Conservation (phyloP, 2,329 filamentous ascomycete species). For the Clarireedia paspali region DNA sequence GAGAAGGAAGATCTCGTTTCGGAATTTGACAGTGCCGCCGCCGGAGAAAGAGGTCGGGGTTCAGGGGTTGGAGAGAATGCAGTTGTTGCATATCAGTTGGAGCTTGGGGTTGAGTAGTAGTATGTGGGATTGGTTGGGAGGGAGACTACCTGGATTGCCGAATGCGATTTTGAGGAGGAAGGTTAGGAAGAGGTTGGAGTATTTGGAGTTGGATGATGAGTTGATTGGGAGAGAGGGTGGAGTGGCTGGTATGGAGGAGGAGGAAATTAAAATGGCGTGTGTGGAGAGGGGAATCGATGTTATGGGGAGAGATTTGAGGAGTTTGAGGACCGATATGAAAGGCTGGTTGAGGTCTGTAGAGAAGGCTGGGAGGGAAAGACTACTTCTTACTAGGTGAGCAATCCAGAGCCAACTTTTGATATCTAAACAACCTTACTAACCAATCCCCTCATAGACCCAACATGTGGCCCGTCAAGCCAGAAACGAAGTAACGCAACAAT, state of each 20-base stretch:
- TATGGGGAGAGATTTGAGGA: constrained; percentile 32
- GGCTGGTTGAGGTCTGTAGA: constrained; percentile 34
- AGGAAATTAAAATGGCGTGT: constrained; percentile 64
- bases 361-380: constrained; percentile 22
- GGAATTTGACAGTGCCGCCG: constrained; percentile 28
- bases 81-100: constrained; percentile 35
- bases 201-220: constrained; percentile 63
- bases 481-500: not conserved
- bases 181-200: constrained; percentile 48
- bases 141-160: constrained; percentile 31
- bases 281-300: constrained; percentile 59
- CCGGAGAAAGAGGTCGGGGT: constrained; percentile 9
- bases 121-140: constrained; percentile 37
- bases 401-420: not conserved
- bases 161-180: constrained; percentile 45
- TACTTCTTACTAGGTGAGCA: constrained; percentile 31
- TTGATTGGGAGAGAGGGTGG: constrained; percentile 60
- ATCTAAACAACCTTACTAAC: not conserved
- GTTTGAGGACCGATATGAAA: constrained; percentile 32
- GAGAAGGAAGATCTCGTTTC: constrained; percentile 43
- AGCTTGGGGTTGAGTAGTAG: constrained; percentile 34
- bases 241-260: constrained; percentile 45
- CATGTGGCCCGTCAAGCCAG: constrained; percentile 22
- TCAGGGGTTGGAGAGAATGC: constrained; percentile 30
- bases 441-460: constrained; percentile 21